These are phyloP conservation scores for Alternaria solani DNA, from an alignment of 2,329 filamentous ascomycete genomes.

Conservation along the genomic window DNA sequence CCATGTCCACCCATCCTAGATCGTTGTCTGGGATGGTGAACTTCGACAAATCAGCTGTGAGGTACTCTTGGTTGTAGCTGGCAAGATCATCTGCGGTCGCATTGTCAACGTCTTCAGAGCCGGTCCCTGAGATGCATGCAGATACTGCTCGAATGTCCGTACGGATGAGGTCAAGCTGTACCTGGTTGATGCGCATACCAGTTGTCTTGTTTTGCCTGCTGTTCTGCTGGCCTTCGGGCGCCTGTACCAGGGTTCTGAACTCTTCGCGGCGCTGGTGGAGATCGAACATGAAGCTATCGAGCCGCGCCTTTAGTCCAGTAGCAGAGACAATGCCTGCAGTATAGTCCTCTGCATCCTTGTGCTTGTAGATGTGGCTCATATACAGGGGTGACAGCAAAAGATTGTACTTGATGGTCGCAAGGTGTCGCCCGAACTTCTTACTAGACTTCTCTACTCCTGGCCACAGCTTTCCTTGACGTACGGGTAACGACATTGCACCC, in stretches of 20 bases:
- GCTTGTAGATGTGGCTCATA: slow-evolving; percentile 97
- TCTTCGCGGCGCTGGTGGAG: slow-evolving; percentile 93
- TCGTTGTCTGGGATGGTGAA: slow-evolving; percentile 97
- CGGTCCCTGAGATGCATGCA: slow-evolving; percentile 84
- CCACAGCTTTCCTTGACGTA: slow-evolving; percentile 91
- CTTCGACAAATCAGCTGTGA: slow-evolving; percentile 72
- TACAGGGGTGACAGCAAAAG: slow-evolving; percentile 90
- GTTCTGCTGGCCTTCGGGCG: slow-evolving; percentile 60
- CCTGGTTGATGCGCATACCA: slow-evolving; percentile 94
- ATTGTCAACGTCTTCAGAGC: slow-evolving; percentile 74
- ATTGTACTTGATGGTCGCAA: slow-evolving; percentile 99
- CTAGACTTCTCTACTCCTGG: slow-evolving; percentile 93
- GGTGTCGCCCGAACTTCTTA: slow-evolving; percentile 96
- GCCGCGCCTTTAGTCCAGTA: slow-evolving; percentile 93
- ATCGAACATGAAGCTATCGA: slow-evolving; percentile 98
- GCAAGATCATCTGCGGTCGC: slow-evolving; percentile 70
- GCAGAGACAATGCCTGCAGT: slow-evolving; percentile 81
- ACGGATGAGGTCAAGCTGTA: slow-evolving; percentile 88
- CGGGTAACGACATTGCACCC: slow-evolving; percentile 90
- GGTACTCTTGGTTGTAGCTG: slow-evolving; percentile 61
- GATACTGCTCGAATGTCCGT: slow-evolving; percentile 94
- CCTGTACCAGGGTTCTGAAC: slow-evolving; percentile 82
- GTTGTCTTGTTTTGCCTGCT: slow-evolving; percentile 83
- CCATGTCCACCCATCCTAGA: slow-evolving; percentile 98
- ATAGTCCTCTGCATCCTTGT: slow-evolving; percentile 92